Conservation (phyloP, 192 early-diverging fungal species). For the Umbelopsis isabellina region DNA sequence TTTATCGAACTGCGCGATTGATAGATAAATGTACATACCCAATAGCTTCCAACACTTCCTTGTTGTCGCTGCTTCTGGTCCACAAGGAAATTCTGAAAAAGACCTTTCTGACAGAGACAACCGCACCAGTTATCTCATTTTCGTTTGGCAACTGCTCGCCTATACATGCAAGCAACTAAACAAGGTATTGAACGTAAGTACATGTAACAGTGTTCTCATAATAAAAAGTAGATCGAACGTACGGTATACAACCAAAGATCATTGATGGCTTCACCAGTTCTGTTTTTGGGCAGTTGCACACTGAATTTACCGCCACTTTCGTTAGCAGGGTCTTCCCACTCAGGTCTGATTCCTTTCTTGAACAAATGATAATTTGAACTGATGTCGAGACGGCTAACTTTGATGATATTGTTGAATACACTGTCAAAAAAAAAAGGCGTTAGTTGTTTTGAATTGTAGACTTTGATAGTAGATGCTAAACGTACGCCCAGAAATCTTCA, state of each 20-base stretch:
- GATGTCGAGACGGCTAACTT: conserved; percentile 68
- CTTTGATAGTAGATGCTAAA: conserved; percentile 22
- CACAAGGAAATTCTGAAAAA: conserved; percentile 88
- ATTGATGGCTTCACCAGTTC: conserved; percentile 77
- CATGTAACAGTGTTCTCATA: neutral
- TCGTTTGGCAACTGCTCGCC: conserved; percentile 83
- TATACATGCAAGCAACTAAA: conserved; percentile 82
- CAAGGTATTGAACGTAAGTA: conserved; percentile 12
- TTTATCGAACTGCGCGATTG: no score
- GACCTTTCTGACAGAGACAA: conserved; percentile 83
- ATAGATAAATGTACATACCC: no score
- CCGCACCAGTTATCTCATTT: conserved; percentile 86
- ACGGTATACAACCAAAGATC: conserved; percentile 86
- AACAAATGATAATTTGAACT: conserved; percentile 95
- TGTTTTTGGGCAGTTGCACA: conserved; percentile 69
- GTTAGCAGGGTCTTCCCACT: conserved; percentile 96
- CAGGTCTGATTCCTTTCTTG: conserved; percentile 87
- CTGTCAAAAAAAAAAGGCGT: conserved; percentile 32
- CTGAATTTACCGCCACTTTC: conserved; percentile 91
- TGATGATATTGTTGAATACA: conserved; percentile 87
- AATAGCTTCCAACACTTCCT: conserved; percentile 48
- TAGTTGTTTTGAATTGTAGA: neutral
- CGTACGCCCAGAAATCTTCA: conserved; percentile 97
- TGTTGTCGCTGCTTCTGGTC: conserved; percentile 67
- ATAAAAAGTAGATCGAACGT: conserved; percentile 18